These are phyloP conservation scores for Polytrichum formosum DNA, from an alignment of 225 moss, liverwort and hornwort genomes.

Conservation along the genomic window DNA sequence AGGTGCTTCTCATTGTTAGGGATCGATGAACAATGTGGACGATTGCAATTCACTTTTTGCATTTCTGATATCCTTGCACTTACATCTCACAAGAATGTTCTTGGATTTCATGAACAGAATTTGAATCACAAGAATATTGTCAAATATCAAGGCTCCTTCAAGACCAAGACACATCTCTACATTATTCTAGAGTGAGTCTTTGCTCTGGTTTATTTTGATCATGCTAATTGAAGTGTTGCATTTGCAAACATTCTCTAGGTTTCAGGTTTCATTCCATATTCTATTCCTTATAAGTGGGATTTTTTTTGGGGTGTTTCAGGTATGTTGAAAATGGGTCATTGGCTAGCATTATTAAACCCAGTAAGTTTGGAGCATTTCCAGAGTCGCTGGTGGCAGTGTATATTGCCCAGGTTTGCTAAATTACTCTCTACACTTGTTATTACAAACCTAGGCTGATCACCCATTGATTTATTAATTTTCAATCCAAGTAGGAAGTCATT, in stretches of 20 bases:
- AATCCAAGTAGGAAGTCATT: no score
- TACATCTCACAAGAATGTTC: neutral
- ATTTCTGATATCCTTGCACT: no score
- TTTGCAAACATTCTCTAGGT: no score
- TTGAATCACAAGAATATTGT: conserved; percentile 96
- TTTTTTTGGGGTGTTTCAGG: conserved; percentile 25
- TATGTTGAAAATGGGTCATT: conserved; percentile 99
- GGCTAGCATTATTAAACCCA: conserved; percentile 96
- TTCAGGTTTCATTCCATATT: no score
- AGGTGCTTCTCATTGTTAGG: no score
- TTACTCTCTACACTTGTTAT: neutral
- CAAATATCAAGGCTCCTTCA: conserved; percentile 96
- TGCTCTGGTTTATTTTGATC: neutral
- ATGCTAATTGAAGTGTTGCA: no score
- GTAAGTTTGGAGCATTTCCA: conserved; percentile 91
- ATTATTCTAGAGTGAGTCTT: conserved; percentile 90
- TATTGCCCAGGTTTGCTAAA: conserved; percentile 73
- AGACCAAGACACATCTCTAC: conserved; percentile 96
- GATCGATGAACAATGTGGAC: no score
- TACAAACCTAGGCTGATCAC: no score
- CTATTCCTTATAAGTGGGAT: no score
- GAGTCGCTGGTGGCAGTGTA: conserved; percentile 91
- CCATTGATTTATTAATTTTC: no score
- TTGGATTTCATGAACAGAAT: conserved; percentile 57
- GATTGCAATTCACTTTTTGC: no score